Conservation (phyloP, 1,139 yeast species). For the Waltiozyma sp. region DNA sequence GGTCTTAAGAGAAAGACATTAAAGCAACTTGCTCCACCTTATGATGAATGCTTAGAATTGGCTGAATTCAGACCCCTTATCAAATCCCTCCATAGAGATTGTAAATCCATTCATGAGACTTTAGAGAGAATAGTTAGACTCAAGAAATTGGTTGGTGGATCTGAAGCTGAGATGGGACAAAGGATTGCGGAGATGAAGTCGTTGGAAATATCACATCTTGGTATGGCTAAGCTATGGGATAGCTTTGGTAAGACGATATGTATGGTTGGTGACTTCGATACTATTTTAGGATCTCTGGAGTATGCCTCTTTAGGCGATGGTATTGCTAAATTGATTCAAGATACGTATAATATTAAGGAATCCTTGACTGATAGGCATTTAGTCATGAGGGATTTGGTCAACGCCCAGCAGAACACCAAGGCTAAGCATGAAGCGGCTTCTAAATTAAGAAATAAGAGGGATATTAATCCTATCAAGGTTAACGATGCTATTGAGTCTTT, state of each 20-base stretch:
- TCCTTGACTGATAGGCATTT: slow-evolving; percentile 87
- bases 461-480: slow-evolving; percentile 77
- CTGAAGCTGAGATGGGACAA: slow-evolving; percentile 55
- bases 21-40: slow-evolving; percentile 86
- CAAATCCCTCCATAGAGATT: slow-evolving; percentile 57
- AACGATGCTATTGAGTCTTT: slow-evolving; percentile 80
- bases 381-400: slow-evolving; percentile 76
- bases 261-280: slow-evolving; percentile 65
- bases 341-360: slow-evolving; percentile 83
- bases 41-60: slow-evolving; percentile 71
- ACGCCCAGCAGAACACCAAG: slow-evolving; percentile 67
- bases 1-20: slow-evolving; percentile 82
- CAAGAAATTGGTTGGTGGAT: slow-evolving; percentile 45
- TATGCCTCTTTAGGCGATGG: slow-evolving; percentile 75
- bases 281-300: slow-evolving; percentile 64
- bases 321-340: slow-evolving; percentile 50
- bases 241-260: slow-evolving; percentile 61
- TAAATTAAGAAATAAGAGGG: slow-evolving; percentile 60
- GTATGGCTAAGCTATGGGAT: slow-evolving; percentile 77
- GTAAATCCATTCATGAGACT: slow-evolving; percentile 45
- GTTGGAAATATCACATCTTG: slow-evolving; percentile 44
- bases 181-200: slow-evolving; percentile 38
- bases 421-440: slow-evolving; percentile 65
- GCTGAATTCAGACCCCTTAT: slow-evolving; percentile 81
- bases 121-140: slow-evolving; percentile 45